Percentiles rank a stretch among this genome's conserved stretches.
These are phyloP conservation scores for Entomortierella lignicola DNA, from an alignment of 192 early-diverging fungal species.

Conservation along the genomic window DNA sequence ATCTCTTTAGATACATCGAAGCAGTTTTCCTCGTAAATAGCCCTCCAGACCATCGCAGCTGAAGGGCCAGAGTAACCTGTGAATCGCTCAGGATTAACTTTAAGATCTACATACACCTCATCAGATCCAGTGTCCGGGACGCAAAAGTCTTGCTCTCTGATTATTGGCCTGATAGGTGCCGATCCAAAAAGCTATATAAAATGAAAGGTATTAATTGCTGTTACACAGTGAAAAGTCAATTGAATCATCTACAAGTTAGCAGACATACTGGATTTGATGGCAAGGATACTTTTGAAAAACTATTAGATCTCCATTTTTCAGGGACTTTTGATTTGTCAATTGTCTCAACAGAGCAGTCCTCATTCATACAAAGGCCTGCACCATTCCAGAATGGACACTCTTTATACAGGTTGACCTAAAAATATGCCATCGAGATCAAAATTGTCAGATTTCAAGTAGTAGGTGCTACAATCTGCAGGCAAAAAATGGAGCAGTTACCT, in stretches of 20 bases:
- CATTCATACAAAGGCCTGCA: slow-evolving; percentile 69
- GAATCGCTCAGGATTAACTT: slow-evolving; percentile 95
- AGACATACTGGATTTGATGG: slow-evolving; percentile 17
- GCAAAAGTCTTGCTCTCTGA: slow-evolving; percentile 85
- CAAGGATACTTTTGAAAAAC: slow-evolving; percentile 34
- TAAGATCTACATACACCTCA: slow-evolving; percentile 89
- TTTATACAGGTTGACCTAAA: slow-evolving; percentile 74
- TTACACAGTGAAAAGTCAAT: no score
- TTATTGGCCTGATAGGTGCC: slow-evolving; percentile 51
- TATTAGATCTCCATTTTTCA: slow-evolving; percentile 28
- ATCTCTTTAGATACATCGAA: slow-evolving; percentile 78
- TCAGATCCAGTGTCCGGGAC: slow-evolving; percentile 58
- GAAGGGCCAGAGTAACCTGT: slow-evolving; percentile 95
- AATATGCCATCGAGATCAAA: background rate
- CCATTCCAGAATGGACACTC: slow-evolving; percentile 82
- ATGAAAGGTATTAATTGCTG: slow-evolving; percentile 36
- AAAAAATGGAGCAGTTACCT: no score
- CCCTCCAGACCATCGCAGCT: slow-evolving; percentile 90
- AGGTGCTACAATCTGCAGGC: no score
- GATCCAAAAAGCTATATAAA: slow-evolving; percentile 53
- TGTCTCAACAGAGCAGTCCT: slow-evolving; percentile 76
- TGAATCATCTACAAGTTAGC: no score
- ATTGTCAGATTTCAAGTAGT: background rate
- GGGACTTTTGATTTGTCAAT: slow-evolving; percentile 64
- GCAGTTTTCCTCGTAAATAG: slow-evolving; percentile 99